These are phyloP conservation scores for Chlorella sp. DNA, from an alignment of 139 green algal species.

Conservation along the genomic window DNA sequence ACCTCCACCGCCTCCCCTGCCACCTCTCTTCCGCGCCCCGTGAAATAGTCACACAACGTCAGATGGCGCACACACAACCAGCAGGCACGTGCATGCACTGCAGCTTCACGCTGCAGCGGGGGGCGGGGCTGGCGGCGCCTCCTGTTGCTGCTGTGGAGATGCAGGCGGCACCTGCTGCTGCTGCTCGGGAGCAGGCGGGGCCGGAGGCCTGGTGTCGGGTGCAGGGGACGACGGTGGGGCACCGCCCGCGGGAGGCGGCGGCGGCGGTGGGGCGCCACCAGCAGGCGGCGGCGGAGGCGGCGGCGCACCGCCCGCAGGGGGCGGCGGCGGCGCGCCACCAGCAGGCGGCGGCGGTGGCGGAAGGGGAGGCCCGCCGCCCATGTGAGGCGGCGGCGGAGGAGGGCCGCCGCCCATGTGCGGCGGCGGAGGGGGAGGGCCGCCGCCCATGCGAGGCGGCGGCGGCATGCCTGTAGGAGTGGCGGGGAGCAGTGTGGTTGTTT, in stretches of 20 bases:
- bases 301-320: not conserved
- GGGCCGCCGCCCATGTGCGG: not conserved
- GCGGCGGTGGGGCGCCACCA: not conserved
- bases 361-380: not conserved
- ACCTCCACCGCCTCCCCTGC: too few relatives aligned
- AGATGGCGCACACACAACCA: too few relatives aligned
- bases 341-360: not conserved
- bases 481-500: too few relatives aligned
- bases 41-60: too few relatives aligned
- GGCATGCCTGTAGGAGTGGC: too few relatives aligned
- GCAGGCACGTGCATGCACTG: too few relatives aligned
- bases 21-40: too few relatives aligned
- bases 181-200: not conserved
- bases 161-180: too few relatives aligned
- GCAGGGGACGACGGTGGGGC: not conserved
- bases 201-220: not conserved
- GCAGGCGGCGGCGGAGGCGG: not conserved
- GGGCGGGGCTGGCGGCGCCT: too few relatives aligned
- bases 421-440: not conserved
- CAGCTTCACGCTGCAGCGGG: too few relatives aligned
- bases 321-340: not conserved
- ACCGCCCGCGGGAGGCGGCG: not conserved
- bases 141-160: not conserved
- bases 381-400: not conserved
- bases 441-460: conserved; percentile 7